Evolutionary conservation across 2,329 filamentous ascomycete genomes (phyloP), one percentile per base, ranked within the genome.

Genomic region (Trichoderma polysporum): DNA sequence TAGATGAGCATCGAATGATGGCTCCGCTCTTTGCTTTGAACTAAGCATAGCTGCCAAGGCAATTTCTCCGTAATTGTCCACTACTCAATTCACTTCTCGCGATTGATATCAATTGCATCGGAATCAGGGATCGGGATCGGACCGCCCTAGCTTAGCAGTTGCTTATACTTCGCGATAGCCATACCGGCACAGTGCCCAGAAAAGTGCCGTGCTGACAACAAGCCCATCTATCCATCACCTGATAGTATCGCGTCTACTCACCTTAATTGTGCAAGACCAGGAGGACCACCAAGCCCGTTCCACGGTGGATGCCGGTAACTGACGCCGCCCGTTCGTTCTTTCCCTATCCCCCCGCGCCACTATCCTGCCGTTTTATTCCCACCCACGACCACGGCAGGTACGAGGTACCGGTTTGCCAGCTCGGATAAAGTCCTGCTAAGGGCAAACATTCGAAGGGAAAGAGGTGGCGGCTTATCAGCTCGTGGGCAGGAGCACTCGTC

Each of bases 381-480:
- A 37, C 60, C 60, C 53, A 33, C 49, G 60, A 47, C 27, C 15
- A 13, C 25, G 60, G 60, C 37, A 64, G 60, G 60, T 15, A 47
- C 60, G 60, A 47, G 33, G 39, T 47, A 41, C 41, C 39, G 10
- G n/a, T 17, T n/a, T 59, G 37, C 57, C 27, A 35, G 39, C 27
- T 49, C 58, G 61, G 61, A 64, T 56, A 64, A 56, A 56, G 37
- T 54, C 27, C 37, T 25, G 49, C 27, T 31, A 35, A 27, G 3
- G 41, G 17, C 19, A 45, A 10, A 10, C 41, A 19, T 15, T 22
- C 9, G 9, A 9, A 22, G n/a, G 39, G 61, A 35, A 54, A 45
- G 60, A 45, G 49, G 61, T 53, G 61, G 61, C 50, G 49, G 39
- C 61, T 56, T 64, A 64, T 64, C 61, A 47, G 41, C 57, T 49